A percentile compares a stretch with the other conserved stretches of the same genome.
Conservation (phyloP, 805 yeast species). For the Candida ipomoeae region DNA sequence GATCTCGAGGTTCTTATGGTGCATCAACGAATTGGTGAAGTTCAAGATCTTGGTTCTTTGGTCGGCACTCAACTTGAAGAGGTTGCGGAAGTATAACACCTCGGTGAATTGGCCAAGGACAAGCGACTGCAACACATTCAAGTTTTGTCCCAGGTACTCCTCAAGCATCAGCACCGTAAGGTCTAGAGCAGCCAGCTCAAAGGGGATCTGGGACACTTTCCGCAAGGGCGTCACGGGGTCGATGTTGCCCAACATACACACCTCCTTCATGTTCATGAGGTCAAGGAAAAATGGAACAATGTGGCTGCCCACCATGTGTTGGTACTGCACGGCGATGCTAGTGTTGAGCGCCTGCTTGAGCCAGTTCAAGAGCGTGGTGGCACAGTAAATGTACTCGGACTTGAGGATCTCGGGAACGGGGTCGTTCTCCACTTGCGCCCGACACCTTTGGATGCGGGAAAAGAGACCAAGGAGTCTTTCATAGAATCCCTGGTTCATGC, state of each 20-base stretch:
- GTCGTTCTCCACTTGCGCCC: slow-evolving; percentile 32
- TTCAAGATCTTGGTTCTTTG: slow-evolving; percentile 50
- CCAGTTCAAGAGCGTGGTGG: slow-evolving; percentile 64
- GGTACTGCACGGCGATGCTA: slow-evolving; percentile 49
- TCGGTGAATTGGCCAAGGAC: slow-evolving; percentile 68
- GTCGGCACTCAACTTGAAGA: slow-evolving; percentile 45
- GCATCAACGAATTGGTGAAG: slow-evolving; percentile 50
- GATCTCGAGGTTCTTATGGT: slow-evolving; percentile 66
- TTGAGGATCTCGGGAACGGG: slow-evolving; percentile 55
- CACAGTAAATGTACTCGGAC: slow-evolving; percentile 57
- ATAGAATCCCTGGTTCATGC: slow-evolving; percentile 24
- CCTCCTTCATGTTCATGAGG: slow-evolving; percentile 68
- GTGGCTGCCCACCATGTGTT: slow-evolving; percentile 44
- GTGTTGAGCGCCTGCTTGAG: slow-evolving; percentile 51
- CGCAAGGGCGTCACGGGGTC: slow-evolving; percentile 47
- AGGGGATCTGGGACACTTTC: slow-evolving; percentile 43
- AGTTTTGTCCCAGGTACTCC: slow-evolving; percentile 26
- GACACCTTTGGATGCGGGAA: slow-evolving; percentile 34
- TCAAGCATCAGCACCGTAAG: slow-evolving; percentile 38
- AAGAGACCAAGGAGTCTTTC: slow-evolving; percentile 42
- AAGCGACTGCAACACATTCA: slow-evolving; percentile 48
- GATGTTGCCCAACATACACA: slow-evolving; percentile 64
- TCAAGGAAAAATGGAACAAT: slow-evolving; percentile 68
- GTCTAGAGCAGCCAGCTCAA: slow-evolving; percentile 18
- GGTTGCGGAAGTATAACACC: slow-evolving; percentile 64